Base-by-base conservation (phyloP, 2,329 filamentous ascomycete species). In the Talaromyces rugulosus region DNA sequence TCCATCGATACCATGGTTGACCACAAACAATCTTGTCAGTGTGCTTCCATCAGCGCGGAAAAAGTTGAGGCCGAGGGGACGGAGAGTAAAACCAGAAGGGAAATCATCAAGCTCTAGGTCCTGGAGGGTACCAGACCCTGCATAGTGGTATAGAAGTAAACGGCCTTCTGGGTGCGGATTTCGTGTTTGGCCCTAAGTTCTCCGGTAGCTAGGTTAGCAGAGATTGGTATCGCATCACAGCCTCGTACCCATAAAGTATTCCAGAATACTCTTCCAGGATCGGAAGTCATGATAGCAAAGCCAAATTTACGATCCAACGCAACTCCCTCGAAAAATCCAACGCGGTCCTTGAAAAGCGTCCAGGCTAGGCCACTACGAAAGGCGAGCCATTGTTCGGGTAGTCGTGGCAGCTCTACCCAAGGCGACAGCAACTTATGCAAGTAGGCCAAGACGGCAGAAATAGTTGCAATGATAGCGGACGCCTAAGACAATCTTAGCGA, bases 131-230 rank as follows among this genome's bases (percentile, higher is more conserved):
- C 64, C 60, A 2, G 62, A 44, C 11, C 54, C 47, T 16, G 63
- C 64, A 55, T 66, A 66, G 51, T 65, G 53, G 53, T 65, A 66
- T 9, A 66, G 47, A 12, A 62, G 51, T 34, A 66, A 56, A 27
- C 53, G 52, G 9, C 64, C 65, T 36, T 59, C 59, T 11, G 61
- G 60, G 2, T 63, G 53, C 5, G 65, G 60, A 36, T 61, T 56
- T 16, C 31, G 44, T 27, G 11, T 44, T 40, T 31, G 63, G 7
- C 61, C 58, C 63, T 64, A 36, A 9, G 27, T 14, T 42, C 23
- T 11, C 28, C 27, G 12, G 14, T 51, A 36, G 14, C 8, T 47
- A 31, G 23, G 42, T 34, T 56, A 33, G 23, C 27, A 34, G 11
- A 36, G 6, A 61, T 44, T 36, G 23, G 27, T 31, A 40, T 33